Evolutionary conservation across 495 filamentous ascomycete genomes (phyloP), one percentile per base, ranked within the genome.

Genomic region (Letharia lupina): DNA sequence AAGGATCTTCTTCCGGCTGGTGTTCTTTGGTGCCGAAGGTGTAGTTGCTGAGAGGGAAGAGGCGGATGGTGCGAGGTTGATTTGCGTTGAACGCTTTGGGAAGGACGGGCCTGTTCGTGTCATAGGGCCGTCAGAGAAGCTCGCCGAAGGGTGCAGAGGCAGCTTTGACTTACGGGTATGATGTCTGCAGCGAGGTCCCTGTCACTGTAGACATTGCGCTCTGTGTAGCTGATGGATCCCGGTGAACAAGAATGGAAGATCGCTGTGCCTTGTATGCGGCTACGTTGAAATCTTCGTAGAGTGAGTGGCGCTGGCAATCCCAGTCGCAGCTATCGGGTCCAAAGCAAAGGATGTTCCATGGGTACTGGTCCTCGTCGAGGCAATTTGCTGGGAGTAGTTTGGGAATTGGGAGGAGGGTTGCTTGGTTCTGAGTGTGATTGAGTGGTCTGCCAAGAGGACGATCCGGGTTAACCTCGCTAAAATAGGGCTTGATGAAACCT

Each of bases 21-120:
- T 87, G 93, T 79, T 97, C 94, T 77, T 98, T 98, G 23, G 93
- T 95, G 64, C 93, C 93, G 74, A 98, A 98, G 48, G 93, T 97
- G 82, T 98, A 98, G 80, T 97, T 98, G 69, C 91, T 96, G 40
- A 98, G 83, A 28, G 94, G 94, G 75, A 93, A 98, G 11, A 98
- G 84, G 62, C 91, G 91, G 70, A 98, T 93, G 2, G 92, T 93
- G 67, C 86, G 80, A 47, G 94, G 91, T 78, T 98, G 94, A 74
- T 93, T 90, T 50, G 82, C 86, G 71, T 90, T 89, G 84, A 98
- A 98, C 63, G 83, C 76, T 60, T 87, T 87, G 41, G 93, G 91
- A 57, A 89, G 81, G 67, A 87, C 87, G 4, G 93, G 93, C 8
- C 87, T 89, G 70, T 23, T 18, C 5, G 47, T 60, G 31, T 62